A percentile compares a stretch with the other conserved stretches of the same genome.
Evolutionary conservation across 306 rosid species (phyloP).

Genomic region (Trifolium fragiferum): DNA sequence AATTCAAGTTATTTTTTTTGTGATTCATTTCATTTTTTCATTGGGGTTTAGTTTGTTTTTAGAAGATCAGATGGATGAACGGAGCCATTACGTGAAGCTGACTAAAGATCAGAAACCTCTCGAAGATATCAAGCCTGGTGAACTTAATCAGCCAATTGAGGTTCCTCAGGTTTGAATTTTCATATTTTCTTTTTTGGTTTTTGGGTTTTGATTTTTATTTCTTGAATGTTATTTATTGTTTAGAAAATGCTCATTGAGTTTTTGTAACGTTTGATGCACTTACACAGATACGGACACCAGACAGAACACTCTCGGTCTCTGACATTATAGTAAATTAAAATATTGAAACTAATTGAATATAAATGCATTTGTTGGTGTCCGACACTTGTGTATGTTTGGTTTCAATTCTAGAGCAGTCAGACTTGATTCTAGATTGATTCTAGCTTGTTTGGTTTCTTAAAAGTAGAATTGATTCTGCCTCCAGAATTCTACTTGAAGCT

Average conservation of each 20-base stretch:
- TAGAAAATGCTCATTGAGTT: not conserved
- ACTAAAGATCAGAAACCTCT: constrained; percentile 53
- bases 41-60: constrained; percentile 10
- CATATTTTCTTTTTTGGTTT: not conserved
- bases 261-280: not conserved
- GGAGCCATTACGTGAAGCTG: constrained; percentile 62
- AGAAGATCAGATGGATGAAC: constrained; percentile 74
- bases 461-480: too few species aligned
- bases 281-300: not conserved
- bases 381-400: too few species aligned
- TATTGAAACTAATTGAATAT: too few species aligned
- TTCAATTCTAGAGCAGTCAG: too few species aligned
- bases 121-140: constrained; percentile 71
- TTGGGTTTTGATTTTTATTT: not conserved
- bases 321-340: too few species aligned
- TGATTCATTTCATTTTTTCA: not conserved
- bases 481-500: too few species aligned
- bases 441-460: too few species aligned
- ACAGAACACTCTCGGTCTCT: too few species aligned
- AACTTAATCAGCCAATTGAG: constrained; percentile 73
- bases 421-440: too few species aligned
- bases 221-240: not conserved
- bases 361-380: too few species aligned
- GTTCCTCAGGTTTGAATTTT: constrained; percentile 60
- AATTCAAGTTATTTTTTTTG: not conserved